Conservation (phyloP, 148 eudicot species). For the Spergularia marina region DNA sequence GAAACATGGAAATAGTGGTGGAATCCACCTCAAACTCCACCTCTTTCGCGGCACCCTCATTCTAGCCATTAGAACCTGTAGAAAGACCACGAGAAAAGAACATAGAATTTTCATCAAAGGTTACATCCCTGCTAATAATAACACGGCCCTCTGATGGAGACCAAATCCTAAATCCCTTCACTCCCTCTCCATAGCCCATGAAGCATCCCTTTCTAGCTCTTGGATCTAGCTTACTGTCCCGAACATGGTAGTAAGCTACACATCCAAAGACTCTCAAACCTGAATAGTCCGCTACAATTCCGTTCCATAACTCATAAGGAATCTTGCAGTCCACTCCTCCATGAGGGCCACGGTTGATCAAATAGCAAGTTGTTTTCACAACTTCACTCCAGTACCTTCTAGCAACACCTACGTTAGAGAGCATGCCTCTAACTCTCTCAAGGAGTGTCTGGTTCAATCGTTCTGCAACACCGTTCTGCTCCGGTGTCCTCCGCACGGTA, state of each 20-base stretch:
- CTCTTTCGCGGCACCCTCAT: background rate
- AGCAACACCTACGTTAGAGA: too few species aligned
- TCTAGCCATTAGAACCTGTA: background rate
- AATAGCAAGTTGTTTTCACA: too few species aligned
- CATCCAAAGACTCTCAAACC: slow-evolving; percentile 3
- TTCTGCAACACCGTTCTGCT: too few species aligned
- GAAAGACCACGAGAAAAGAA: background rate
- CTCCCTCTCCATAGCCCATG: too few species aligned
- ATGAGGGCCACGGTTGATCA: too few species aligned
- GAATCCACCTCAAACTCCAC: slow-evolving; percentile 2
- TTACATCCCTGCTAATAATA: background rate
- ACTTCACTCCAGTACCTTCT: too few species aligned
- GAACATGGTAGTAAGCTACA: background rate
- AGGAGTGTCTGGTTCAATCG: too few species aligned
- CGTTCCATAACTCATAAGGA: background rate
- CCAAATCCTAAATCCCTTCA: background rate
- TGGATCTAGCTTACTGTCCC: slow-evolving; percentile 5
- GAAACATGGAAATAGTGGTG: background rate
- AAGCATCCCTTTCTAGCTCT: background rate
- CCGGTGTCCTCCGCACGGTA: too few species aligned
- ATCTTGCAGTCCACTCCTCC: too few species aligned
- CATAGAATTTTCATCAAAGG: slow-evolving; percentile 7
- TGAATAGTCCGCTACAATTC: background rate
- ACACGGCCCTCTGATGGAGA: background rate
- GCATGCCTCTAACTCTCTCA: too few species aligned